Percentiles rank a stretch among this genome's conserved stretches.
phyloP scores from a whole-genome alignment of 257 asterid genomes.

The Rubia yunnanensis region DNA sequence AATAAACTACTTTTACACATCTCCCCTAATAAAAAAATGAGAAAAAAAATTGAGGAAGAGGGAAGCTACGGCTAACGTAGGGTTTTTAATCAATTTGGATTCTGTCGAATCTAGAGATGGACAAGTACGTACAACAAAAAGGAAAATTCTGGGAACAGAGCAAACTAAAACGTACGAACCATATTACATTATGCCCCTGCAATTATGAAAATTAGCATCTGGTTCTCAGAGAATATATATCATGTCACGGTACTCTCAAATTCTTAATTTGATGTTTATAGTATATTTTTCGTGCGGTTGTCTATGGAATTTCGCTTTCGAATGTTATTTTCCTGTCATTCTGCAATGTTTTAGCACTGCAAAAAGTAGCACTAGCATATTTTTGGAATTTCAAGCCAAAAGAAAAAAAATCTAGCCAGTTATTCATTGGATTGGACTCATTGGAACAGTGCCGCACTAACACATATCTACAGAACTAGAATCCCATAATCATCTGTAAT shows the following conservation, averaged over 20 bases:
- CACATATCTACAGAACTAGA: no score
- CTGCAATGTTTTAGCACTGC: neutral
- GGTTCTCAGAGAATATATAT: conserved; percentile 12
- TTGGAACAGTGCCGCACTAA: no score
- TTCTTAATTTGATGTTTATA: neutral
- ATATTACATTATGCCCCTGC: neutral
- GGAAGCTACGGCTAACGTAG: no score
- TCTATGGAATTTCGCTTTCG: conserved; percentile 2
- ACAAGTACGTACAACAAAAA: neutral
- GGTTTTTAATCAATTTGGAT: no score
- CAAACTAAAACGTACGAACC: conserved; percentile 3
- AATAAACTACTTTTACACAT: no score
- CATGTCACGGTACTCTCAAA: neutral
- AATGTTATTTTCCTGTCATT: neutral
- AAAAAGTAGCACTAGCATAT: neutral
- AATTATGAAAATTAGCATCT: conserved; percentile 13
- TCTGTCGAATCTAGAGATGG: neutral
- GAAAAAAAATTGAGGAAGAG: no score
- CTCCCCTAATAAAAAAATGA: no score
- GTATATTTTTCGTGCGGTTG: neutral
- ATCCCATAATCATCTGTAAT: no score
- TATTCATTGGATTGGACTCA: no score
- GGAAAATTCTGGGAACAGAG: conserved; percentile 6
- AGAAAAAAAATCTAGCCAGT: neutral
- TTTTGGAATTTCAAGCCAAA: neutral